Conservation (phyloP, 257 asterid species). For the Ehretia macrophylla region DNA sequence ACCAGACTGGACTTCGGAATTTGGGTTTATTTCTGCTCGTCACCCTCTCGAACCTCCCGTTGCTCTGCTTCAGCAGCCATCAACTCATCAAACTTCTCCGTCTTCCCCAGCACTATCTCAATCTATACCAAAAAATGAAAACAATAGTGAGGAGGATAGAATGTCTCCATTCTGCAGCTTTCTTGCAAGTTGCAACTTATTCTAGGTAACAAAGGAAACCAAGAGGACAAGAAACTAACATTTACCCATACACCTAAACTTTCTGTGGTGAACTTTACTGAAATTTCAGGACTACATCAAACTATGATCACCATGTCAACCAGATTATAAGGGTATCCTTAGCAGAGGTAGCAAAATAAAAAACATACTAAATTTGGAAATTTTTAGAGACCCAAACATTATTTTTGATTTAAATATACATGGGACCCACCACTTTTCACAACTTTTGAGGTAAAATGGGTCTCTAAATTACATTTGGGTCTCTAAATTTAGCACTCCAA, state of each 20-base stretch:
- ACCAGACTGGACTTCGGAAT: conserved; percentile 4
- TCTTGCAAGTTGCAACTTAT: background rate
- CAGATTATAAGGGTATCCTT: no score
- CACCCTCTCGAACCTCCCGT: conserved; percentile 29
- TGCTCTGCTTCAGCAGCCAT: conserved; percentile 61
- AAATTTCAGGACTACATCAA: no score
- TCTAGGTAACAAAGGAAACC: background rate
- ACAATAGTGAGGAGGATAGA: background rate
- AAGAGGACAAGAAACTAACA: background rate
- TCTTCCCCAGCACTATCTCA: conserved; percentile 51
- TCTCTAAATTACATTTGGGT: no score
- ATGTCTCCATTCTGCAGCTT: background rate
- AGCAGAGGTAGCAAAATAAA: no score
- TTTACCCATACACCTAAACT: background rate
- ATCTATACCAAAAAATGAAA: conserved; percentile 30
- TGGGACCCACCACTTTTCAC: no score
- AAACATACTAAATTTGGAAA: no score
- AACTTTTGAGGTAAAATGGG: no score
- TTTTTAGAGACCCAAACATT: no score
- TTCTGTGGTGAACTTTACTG: no score
- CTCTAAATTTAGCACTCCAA: no score
- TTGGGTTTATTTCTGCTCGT: conserved; percentile 31
- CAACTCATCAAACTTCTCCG: conserved; percentile 46
- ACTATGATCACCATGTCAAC: no score
- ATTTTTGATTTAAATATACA: no score